Evolutionary conservation across 1,139 yeast species (phyloP).

Genomic region (Citeromyces siamensis): DNA sequence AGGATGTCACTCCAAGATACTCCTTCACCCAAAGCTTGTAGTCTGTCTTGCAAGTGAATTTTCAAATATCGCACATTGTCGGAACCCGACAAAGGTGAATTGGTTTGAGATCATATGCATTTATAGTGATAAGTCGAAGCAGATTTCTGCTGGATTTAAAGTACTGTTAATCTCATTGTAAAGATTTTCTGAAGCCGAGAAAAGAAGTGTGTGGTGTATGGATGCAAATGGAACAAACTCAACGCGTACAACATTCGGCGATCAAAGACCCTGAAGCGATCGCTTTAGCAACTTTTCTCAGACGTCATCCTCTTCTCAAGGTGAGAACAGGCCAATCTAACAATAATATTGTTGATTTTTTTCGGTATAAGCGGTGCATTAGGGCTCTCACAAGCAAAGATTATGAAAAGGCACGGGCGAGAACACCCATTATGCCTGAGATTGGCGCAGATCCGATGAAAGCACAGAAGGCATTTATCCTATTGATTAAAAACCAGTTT

Average conservation of each 20-base stretch:
- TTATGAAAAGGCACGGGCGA: constrained; percentile 43
- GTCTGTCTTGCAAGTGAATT: too few relatives aligned
- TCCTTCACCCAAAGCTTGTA: too few relatives aligned
- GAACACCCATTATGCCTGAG: constrained; percentile 35
- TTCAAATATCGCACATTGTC: too few relatives aligned
- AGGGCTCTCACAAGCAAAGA: constrained; percentile 70
- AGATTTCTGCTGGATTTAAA: too few relatives aligned
- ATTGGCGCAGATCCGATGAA: constrained; percentile 35
- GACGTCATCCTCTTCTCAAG: constrained; percentile 54
- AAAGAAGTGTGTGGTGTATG: too few relatives aligned
- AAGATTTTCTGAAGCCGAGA: too few relatives aligned
- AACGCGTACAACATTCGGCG: background rate
- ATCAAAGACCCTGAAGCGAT: constrained; percentile 27
- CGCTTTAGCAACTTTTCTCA: constrained; percentile 59
- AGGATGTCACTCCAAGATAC: too few relatives aligned
- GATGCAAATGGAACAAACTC: constrained; percentile 2
- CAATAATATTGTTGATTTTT: constrained; percentile 64
- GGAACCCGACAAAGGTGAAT: too few relatives aligned
- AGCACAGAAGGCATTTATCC: constrained; percentile 52
- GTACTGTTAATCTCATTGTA: too few relatives aligned
- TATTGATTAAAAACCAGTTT: constrained; percentile 62
- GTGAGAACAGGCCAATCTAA: constrained; percentile 66
- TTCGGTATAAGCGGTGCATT: constrained; percentile 72
- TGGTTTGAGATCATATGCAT: too few relatives aligned
- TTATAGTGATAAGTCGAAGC: too few relatives aligned